phyloP scores from a whole-genome alignment of 2,329 filamentous ascomycete genomes.

The Gyromitra esculenta region DNA sequence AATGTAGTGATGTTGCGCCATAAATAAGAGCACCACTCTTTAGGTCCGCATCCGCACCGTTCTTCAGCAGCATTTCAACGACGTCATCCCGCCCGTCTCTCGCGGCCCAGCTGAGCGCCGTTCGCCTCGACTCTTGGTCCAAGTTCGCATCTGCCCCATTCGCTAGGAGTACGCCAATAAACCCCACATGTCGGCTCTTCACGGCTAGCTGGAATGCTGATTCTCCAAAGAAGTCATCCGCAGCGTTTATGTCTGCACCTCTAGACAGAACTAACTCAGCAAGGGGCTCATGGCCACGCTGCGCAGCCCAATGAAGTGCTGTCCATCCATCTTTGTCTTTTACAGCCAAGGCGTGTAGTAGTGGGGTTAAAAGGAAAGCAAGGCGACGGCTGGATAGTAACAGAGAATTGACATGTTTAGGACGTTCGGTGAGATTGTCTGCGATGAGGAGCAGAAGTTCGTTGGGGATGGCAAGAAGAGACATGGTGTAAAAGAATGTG shows the following conservation, averaged over 20 bases:
- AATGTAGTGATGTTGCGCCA: slow-evolving; percentile 34
- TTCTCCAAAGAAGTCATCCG: slow-evolving; percentile 28
- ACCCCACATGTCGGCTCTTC: slow-evolving; percentile 18
- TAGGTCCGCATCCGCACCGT: slow-evolving; percentile 23
- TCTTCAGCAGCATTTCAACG: slow-evolving; percentile 19
- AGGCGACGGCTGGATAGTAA: slow-evolving; percentile 25
- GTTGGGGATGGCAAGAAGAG: slow-evolving; percentile 19
- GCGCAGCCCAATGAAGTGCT: slow-evolving; percentile 40
- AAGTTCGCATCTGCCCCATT: slow-evolving; percentile 13
- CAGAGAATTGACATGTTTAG: slow-evolving; percentile 21
- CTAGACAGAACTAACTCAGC: slow-evolving; percentile 34
- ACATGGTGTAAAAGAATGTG: slow-evolving; percentile 16
- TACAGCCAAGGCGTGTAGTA: slow-evolving; percentile 19
- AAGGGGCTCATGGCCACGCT: slow-evolving; percentile 32
- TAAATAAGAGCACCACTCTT: slow-evolving; percentile 7
- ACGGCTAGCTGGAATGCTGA: slow-evolving; percentile 32
- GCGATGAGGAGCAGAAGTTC: slow-evolving; percentile 26
- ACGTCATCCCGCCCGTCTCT: slow-evolving; percentile 35
- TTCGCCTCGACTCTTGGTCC: slow-evolving; percentile 20
- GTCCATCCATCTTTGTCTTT: slow-evolving; percentile 41
- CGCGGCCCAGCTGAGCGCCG: slow-evolving; percentile 20
- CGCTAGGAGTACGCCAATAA: slow-evolving; percentile 28
- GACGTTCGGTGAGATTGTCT: slow-evolving; percentile 24
- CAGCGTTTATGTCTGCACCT: slow-evolving; percentile 26
- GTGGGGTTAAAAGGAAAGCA: slow-evolving; percentile 17